Percentiles rank a stretch among this genome's conserved stretches.
Evolutionary conservation across 164 flowering plant genomes (phyloP).

Genomic region (Piper betle): DNA sequence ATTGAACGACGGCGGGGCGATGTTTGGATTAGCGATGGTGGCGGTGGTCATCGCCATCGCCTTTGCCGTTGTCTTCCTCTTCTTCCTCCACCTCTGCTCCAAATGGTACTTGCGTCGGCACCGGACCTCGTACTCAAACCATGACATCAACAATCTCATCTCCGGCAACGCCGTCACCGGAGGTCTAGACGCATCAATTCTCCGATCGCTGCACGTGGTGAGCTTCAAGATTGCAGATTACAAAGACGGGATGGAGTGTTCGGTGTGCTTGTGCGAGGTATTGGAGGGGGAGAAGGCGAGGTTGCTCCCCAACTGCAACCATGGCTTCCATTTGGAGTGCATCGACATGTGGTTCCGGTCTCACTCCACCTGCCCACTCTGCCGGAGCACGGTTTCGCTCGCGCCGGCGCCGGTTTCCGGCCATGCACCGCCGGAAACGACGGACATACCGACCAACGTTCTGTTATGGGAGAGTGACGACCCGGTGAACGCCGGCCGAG

Average conservation of each 20-base stretch:
- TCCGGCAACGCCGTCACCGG: constrained; percentile 1
- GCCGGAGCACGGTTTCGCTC: constrained; percentile 23
- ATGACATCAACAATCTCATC: constrained; percentile 24
- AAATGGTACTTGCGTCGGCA: constrained; percentile 54
- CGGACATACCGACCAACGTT: constrained; percentile 6
- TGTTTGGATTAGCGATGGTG: constrained; percentile 35
- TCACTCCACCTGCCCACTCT: constrained; percentile 54
- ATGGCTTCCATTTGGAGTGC: constrained; percentile 58
- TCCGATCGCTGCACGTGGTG: constrained; percentile 16
- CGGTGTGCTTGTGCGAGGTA: constrained; percentile 48
- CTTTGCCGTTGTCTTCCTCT: constrained; percentile 40
- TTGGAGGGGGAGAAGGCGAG: constrained; percentile 39
- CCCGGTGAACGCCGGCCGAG: too few species aligned
- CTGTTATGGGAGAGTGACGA: constrained; percentile 12
- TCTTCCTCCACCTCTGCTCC: constrained; percentile 67
- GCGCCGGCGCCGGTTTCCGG: background rate
- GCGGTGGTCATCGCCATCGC: constrained; percentile 52
- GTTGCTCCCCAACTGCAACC: constrained; percentile 42
- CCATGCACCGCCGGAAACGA: constrained; percentile 2
- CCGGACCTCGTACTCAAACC: background rate
- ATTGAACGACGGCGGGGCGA: background rate
- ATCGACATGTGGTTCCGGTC: constrained; percentile 67
- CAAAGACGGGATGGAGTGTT: constrained; percentile 44
- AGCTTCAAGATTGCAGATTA: constrained; percentile 11
- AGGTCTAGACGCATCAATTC: constrained; percentile 2